phyloP scores from a whole-genome alignment of 257 asterid genomes.

The Penstemon eatonii region DNA sequence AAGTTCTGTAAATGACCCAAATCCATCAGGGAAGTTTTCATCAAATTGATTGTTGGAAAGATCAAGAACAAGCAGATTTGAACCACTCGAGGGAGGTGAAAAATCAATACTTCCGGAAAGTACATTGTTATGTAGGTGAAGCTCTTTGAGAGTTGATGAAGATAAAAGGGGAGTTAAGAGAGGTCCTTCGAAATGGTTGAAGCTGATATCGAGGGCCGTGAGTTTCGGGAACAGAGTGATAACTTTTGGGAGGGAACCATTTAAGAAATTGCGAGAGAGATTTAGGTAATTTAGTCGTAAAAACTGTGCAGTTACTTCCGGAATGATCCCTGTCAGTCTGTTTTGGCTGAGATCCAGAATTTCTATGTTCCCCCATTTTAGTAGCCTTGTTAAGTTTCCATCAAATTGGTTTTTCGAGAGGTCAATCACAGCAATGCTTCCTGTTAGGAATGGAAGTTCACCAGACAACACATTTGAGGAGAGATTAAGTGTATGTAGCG shows the following conservation, averaged over 20 bases:
- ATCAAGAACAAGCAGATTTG: conserved; percentile 61
- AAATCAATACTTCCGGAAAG: conserved; percentile 63
- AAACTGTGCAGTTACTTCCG: conserved; percentile 77
- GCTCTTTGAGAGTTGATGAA: conserved; percentile 66
- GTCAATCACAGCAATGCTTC: conserved; percentile 74
- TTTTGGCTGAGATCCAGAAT: conserved; percentile 84
- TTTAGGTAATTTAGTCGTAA: conserved; percentile 75
- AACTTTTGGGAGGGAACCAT: conserved; percentile 66
- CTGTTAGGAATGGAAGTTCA: conserved; percentile 77
- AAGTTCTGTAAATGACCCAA: conserved; percentile 60
- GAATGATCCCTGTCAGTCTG: conserved; percentile 64
- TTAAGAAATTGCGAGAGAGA: conserved; percentile 65
- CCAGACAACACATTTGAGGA: conserved; percentile 83
- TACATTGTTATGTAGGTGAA: conserved; percentile 66
- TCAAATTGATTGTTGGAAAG: conserved; percentile 61
- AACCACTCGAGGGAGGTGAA: conserved; percentile 46
- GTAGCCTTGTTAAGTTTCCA: conserved; percentile 66
- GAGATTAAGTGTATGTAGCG: conserved; percentile 66
- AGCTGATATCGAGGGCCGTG: conserved; percentile 73
- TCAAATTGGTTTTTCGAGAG: conserved; percentile 70
- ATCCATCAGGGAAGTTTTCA: conserved; percentile 64
- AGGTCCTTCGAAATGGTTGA: conserved; percentile 72
- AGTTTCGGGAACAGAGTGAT: conserved; percentile 68
- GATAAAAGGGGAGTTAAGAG: conserved; percentile 58
- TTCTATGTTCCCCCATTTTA: conserved; percentile 87